Evolutionary conservation across 768 basidiomycete genomes (phyloP), one percentile per base, ranked within the genome.

Genomic region (Suillus paluster): DNA sequence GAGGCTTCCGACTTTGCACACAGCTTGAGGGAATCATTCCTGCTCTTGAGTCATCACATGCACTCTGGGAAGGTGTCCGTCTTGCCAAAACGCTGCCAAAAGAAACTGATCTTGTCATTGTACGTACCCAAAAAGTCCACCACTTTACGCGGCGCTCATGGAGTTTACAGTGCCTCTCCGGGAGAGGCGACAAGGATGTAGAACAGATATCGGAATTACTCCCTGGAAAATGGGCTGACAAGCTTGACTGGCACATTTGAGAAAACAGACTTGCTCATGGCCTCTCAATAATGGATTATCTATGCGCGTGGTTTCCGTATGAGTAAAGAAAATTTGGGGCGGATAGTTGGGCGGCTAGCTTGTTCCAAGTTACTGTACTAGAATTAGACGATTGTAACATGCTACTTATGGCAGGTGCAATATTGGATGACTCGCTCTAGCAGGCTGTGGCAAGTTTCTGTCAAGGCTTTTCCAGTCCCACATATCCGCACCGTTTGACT

Each of bases 1-100:
- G 94, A 44, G 97, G 94, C 1, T 99, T 99, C 85, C 81, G 95
- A 61, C 81, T 95, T 78, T 83, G 90, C 68, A 98, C 95, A 1
- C 95, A 99, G 74, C 78, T 88, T 21, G 97, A 99, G 78, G 97
- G 97, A 19, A 99, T 99, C 68, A 99, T 99, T 68, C 97, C 97
- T 41, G 97, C 97, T 36, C 80, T 99, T 60, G 97, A 99, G 75
- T 96, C 94, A 4, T 90, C 94, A 9, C 97, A 99, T 77, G 97
- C 95, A 23, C 86, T 99, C 70, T 99, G 96, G 95, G 89, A 91
- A 60, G 94, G 91, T 25, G 84, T 97, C 46, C 83, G 89, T 46
- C 78, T 94, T 25, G 97, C 97, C 2, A 93, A 90, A 77, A 89
- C 88, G 0, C 72, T 99, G 68, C 83, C 92, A 0, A 91, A 91